phyloP scores from a whole-genome alignment of 164 flowering plant species.

The Amborella trichopoda region DNA sequence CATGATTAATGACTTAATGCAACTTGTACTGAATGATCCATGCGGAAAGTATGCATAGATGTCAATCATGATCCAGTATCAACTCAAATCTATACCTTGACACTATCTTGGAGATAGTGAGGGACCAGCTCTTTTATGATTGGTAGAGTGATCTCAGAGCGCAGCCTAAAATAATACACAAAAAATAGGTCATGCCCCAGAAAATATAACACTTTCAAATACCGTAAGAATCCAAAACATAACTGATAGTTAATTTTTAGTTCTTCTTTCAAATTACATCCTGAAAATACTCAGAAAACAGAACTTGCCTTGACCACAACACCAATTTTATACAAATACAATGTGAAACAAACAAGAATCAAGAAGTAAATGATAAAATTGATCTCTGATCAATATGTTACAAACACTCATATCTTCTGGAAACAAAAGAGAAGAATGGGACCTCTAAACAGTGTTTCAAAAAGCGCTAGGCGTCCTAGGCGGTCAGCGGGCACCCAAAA shows the following conservation, averaged over 20 bases:
- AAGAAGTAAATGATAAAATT: no score
- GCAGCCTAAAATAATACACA: constrained; percentile 37
- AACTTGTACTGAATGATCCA: not conserved
- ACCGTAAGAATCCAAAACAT: not conserved
- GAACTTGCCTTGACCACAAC: not conserved
- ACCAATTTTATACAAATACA: no score
- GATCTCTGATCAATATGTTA: no score
- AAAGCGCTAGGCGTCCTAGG: no score
- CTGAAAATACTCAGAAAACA: not conserved
- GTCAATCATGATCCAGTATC: no score
- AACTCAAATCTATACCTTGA: constrained; percentile 80
- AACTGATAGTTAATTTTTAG: not conserved
- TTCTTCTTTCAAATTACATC: not conserved
- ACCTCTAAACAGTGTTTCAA: no score
- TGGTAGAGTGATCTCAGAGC: constrained; percentile 83
- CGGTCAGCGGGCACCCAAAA: no score
- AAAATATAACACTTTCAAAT: not conserved
- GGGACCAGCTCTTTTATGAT: constrained; percentile 88
- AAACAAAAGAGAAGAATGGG: no score
- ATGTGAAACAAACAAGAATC: no score
- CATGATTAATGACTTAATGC: not conserved
- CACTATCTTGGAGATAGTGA: constrained; percentile 82
- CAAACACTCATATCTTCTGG: no score
- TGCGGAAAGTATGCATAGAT: no score
- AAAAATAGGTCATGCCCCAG: not conserved